phyloP scores from a whole-genome alignment of 768 basidiomycete genomes.

The Naganishia vishniacii region DNA sequence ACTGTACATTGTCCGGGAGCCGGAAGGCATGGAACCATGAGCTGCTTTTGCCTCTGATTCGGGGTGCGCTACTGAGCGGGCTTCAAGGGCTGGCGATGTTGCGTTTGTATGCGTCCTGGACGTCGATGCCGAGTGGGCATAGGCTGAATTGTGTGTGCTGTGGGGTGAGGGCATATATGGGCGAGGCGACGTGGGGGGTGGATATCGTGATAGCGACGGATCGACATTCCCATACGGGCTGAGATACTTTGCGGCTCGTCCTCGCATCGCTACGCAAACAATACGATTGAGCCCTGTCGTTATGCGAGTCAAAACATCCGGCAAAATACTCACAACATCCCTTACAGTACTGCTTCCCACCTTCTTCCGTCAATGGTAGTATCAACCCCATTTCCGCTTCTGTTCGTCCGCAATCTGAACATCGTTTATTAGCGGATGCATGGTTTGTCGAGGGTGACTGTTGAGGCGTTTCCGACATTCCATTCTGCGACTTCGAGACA shows the following conservation, averaged over 20 bases:
- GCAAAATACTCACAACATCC: slow-evolving; percentile 6
- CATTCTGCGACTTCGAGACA: background rate
- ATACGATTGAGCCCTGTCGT: background rate
- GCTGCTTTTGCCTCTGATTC: background rate
- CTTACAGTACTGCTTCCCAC: slow-evolving; percentile 15
- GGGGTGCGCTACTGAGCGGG: background rate
- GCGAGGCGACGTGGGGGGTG: slow-evolving; percentile 1
- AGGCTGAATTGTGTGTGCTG: background rate
- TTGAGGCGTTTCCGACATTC: background rate
- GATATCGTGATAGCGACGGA: background rate
- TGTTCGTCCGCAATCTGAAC: slow-evolving; percentile 6
- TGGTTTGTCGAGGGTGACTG: slow-evolving; percentile 5
- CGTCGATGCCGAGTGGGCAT: background rate
- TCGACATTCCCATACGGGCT: background rate
- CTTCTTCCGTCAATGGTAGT: slow-evolving; percentile 13
- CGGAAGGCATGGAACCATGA: background rate
- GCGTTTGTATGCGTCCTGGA: slow-evolving; percentile 1
- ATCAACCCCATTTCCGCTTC: slow-evolving; percentile 9
- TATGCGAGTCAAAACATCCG: too few relatives aligned
- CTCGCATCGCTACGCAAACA: slow-evolving; percentile 4
- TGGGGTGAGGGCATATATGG: slow-evolving; percentile 6
- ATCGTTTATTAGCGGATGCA: background rate
- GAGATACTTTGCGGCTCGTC: background rate
- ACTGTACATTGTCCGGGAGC: background rate
- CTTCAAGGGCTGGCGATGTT: background rate